Evolutionary conservation across 2,329 filamentous ascomycete species (phyloP).

Genomic region (Acephala macrosclerotiorum): DNA sequence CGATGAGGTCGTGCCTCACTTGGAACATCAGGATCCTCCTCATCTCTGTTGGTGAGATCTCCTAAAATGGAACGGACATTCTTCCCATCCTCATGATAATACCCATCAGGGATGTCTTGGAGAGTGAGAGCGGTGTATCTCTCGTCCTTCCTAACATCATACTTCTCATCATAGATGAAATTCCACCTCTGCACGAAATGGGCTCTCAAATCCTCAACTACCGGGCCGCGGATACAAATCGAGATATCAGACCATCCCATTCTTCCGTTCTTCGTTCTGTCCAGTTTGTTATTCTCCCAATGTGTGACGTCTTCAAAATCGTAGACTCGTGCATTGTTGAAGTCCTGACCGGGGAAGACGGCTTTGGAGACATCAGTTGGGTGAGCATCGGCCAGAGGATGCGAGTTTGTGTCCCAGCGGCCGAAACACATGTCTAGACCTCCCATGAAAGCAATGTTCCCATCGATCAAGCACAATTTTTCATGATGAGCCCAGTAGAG

Average conservation of each 20-base stretch:
- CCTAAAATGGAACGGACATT: conserved; percentile 18
- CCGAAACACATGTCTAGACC: conserved; percentile 89
- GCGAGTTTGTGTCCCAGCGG: conserved; percentile 87
- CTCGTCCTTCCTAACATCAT: conserved; percentile 60
- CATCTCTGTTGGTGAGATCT: conserved; percentile 10
- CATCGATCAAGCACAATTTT: conserved; percentile 85
- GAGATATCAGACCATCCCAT: conserved; percentile 96
- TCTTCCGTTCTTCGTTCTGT: conserved; percentile 78
- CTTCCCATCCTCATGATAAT: conserved; percentile 38
- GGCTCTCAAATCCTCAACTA: conserved; percentile 75
- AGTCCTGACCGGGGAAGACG: conserved; percentile 89
- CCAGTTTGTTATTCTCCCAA: conserved; percentile 87
- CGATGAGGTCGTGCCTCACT: conserved; percentile 15
- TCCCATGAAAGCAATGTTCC: conserved; percentile 86
- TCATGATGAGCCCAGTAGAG: conserved; percentile 95
- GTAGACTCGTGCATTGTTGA: conserved; percentile 86
- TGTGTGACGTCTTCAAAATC: conserved; percentile 80
- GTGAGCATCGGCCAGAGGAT: conserved; percentile 79
- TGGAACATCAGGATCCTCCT: conserved; percentile 20
- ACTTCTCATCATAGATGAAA: conserved; percentile 87
- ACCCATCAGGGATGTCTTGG: conserved; percentile 34
- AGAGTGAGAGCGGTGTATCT: conserved; percentile 47
- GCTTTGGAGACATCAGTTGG: conserved; percentile 78
- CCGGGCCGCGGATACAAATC: conserved; percentile 76
- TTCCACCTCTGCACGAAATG: conserved; percentile 93